phyloP scores from a whole-genome alignment of 2,329 filamentous ascomycete genomes.

The Trichoderma sp. region DNA sequence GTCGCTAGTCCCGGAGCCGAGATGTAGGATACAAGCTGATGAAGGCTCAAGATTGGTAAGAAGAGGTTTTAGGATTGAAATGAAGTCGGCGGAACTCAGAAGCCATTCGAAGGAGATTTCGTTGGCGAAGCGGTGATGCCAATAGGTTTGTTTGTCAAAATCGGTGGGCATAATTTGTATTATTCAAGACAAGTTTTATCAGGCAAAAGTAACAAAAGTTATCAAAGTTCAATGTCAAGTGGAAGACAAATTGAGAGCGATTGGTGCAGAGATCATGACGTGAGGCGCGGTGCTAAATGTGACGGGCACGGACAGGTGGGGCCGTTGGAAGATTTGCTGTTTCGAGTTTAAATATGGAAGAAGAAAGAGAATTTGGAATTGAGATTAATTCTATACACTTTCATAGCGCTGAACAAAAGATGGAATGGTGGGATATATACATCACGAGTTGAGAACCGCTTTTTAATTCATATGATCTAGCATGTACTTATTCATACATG shows the following conservation, averaged over 20 bases:
- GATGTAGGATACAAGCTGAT: constrained; percentile 41
- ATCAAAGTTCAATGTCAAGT: neutral
- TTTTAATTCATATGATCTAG: neutral
- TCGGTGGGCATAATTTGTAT: constrained; percentile 32
- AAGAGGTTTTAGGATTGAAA: constrained; percentile 40
- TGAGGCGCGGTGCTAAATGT: neutral
- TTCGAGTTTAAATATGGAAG: neutral
- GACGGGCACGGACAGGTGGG: neutral
- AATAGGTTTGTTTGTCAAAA: constrained; percentile 51
- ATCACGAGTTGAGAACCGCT: neutral
- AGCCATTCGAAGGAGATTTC: constrained; percentile 52
- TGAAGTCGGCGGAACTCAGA: constrained; percentile 41
- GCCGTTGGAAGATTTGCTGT: neutral
- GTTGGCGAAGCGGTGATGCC: constrained; percentile 45
- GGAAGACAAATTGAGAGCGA: neutral
- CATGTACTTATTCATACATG: neutral
- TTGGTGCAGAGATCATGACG: neutral
- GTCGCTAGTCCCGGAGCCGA: constrained; percentile 51
- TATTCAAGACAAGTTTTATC: neutral
- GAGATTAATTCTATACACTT: neutral
- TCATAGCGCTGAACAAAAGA: too few species aligned
- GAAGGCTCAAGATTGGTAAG: constrained; percentile 31
- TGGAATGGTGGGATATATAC: too few species aligned
- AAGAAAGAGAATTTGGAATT: neutral
- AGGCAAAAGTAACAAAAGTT: neutral